Evolutionary conservation across 768 basidiomycete species (phyloP).

Genomic region (Xerocomellus intermedius): DNA sequence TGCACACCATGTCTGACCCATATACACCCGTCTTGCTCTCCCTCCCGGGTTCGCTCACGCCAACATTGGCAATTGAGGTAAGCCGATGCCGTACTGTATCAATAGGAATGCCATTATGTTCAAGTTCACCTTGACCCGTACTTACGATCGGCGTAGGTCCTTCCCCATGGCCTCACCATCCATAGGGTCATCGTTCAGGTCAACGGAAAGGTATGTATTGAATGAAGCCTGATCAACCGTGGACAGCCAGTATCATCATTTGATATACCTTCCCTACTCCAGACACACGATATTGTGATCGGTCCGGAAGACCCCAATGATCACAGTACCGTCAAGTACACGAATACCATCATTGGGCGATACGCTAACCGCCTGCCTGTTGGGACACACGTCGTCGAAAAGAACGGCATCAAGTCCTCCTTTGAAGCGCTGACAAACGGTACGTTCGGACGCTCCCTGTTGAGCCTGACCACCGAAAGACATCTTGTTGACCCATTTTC

Average conservation of each 20-base stretch:
- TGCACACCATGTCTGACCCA: conserved; percentile 34
- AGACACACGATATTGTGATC: conserved; percentile 77
- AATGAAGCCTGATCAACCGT: not conserved
- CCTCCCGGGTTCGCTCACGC: conserved; percentile 50
- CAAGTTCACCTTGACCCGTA: not conserved
- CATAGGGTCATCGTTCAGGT: conserved; percentile 65
- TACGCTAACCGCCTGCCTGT: conserved; percentile 72
- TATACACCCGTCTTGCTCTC: conserved; percentile 54
- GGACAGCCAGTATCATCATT: not conserved
- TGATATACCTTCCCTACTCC: not conserved
- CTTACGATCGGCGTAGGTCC: conserved; percentile 40
- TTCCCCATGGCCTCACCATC: conserved; percentile 67
- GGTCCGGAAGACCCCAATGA: conserved; percentile 64
- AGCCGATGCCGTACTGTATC: conserved; percentile 10
- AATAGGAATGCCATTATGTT: not conserved
- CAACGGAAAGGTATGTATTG: conserved; percentile 52
- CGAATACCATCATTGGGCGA: conserved; percentile 69
- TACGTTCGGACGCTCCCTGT: conserved; percentile 1
- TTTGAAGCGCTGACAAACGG: conserved; percentile 44
- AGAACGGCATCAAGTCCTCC: conserved; percentile 49
- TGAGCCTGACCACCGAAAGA: not conserved
- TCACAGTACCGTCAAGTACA: conserved; percentile 63
- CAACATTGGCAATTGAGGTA: conserved; percentile 64
- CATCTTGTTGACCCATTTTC: conserved; percentile 8
- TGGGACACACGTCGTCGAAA: conserved; percentile 50